Base-by-base conservation (phyloP, 192 early-diverging fungal genomes). In the Coemansia biformis region DNA sequence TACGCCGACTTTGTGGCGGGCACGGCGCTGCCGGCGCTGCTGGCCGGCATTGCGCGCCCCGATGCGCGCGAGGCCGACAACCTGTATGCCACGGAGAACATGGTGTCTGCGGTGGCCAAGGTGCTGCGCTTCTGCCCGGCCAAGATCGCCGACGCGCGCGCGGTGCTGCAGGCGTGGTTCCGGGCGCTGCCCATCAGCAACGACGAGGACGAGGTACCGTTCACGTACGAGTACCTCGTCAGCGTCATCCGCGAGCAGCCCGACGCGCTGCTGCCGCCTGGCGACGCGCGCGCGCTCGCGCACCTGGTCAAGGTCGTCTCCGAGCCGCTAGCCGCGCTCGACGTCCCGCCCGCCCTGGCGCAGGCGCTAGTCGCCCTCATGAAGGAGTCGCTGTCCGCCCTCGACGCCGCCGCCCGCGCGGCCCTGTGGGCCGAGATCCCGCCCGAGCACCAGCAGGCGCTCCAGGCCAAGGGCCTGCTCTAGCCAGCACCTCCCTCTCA, bases 21-120 rank as follows among this genome's bases (percentile, higher is more conserved):
- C 38, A 80, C 81, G 14, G 86, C 88, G 15, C 75, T 99, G 41
- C 80, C 80, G 0, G 78, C 72, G n/a, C 73, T 97, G 38, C 81
- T 96, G 49, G 80, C 76, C 36, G 56, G 82, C 16, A 79, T 93
- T 52, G 78, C 83, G 47, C 66, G 61, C 5, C 60, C 79, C 13
- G 79, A 80, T 23, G 66, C 93, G 8, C 80, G 89, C 15, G 66
- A 66, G 17, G 63, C 79, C 6, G 91, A 88, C 22, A 91, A 88
- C 48, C 57, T 93, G 9, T 81, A 83, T 59, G 91, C 89, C 6
- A 93, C 91, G 0, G 96, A 99, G 69, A 99, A 98, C 54, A 85
- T 85, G 13, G 78, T 96, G 14, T 79, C 91, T n/a, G 91, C 95
- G 5, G 59, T 98, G 31, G 86, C 86, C 46, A 98, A 96, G 77